Base-by-base conservation (phyloP, 345 rosid genomes). In the Combretum micranthum region DNA sequence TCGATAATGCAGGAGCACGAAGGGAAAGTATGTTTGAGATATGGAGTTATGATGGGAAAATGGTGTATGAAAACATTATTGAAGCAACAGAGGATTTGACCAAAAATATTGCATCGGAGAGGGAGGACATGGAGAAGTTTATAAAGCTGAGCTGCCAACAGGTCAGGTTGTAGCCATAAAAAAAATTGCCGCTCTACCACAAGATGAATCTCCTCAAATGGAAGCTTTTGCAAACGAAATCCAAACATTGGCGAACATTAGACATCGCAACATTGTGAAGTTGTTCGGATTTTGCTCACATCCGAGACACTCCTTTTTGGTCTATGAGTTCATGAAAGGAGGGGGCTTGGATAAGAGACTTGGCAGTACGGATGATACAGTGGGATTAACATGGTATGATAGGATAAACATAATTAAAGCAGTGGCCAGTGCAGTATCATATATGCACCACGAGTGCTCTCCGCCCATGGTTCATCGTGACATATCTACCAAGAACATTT, bases 231-330 rank as follows among this genome's bases (percentile, higher is more conserved):
- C 37, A 54, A 74, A 62, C 4, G 79, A 78, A 47, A 69, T 74
- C 2, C 25, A 17, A 2, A 54, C 65, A 9, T 26, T 71, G 16
- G 52, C 70, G 0, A 56, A 69, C 4, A 21, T 53, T 19, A 53
- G 67, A 13, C 82, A 77, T 42, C 70, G 70, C 2, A 74, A 67
- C 17, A 47, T 77, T 6, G 68, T 77, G 39, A 69, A 63, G 18
- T 59, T 70, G 0, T 50, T 48, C 22, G 75, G 75, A 0, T 74
- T 71, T 23, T 78, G 75, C 19, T 74, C 62, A 0, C 52, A 61
- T 18, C 9, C 53, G 1, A 6, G 47, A 4, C 66, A 66, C 64
- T 47, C 73, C 2, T 66, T 72, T 57, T 15, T 75, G 22, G 73
- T 72, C 2, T 75, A 52, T 15, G 73, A 78, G 69, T 72, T 58